Evolutionary conservation across 805 yeast genomes (phyloP).

Genomic region (Kuraishia molischiana): DNA sequence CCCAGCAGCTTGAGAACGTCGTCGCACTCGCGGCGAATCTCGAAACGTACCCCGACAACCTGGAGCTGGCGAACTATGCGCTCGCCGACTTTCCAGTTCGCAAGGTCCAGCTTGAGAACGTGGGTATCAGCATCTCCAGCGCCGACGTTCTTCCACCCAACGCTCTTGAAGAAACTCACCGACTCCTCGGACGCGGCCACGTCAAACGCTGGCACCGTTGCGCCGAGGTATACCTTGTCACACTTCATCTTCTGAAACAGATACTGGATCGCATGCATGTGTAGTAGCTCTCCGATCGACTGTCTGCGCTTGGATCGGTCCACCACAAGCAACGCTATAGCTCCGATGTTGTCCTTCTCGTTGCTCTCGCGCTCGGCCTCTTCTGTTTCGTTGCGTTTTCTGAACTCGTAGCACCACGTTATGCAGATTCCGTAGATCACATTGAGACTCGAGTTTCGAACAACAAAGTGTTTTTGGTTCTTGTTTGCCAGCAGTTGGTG

Average conservation of each 20-base stretch:
- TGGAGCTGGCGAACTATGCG: conserved; percentile 44
- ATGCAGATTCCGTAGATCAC: conserved; percentile 42
- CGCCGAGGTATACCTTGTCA: not conserved
- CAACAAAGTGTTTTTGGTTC: conserved; percentile 39
- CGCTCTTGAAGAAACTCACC: conserved; percentile 23
- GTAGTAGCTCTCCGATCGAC: conserved; percentile 44
- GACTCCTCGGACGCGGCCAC: not conserved
- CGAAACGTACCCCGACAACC: conserved; percentile 48
- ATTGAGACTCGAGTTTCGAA: conserved; percentile 45
- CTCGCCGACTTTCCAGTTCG: conserved; percentile 42
- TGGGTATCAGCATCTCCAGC: conserved; percentile 8
- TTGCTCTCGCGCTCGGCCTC: conserved; percentile 8
- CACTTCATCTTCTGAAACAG: conserved; percentile 11
- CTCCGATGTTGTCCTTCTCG: conserved; percentile 25
- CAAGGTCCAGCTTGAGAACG: conserved; percentile 31
- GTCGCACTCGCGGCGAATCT: conserved; percentile 34
- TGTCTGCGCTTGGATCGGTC: conserved; percentile 44
- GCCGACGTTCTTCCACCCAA: conserved; percentile 25
- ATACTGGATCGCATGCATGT: conserved; percentile 41
- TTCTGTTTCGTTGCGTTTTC: not conserved
- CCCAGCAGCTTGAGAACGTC: conserved; percentile 32
- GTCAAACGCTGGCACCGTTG: not conserved
- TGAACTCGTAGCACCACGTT: conserved; percentile 31
- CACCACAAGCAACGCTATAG: conserved; percentile 36
- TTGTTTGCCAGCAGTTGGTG: conserved; percentile 11